Conservation (phyloP, 805 yeast species). For the Cyberlindnera galapagoensis region DNA sequence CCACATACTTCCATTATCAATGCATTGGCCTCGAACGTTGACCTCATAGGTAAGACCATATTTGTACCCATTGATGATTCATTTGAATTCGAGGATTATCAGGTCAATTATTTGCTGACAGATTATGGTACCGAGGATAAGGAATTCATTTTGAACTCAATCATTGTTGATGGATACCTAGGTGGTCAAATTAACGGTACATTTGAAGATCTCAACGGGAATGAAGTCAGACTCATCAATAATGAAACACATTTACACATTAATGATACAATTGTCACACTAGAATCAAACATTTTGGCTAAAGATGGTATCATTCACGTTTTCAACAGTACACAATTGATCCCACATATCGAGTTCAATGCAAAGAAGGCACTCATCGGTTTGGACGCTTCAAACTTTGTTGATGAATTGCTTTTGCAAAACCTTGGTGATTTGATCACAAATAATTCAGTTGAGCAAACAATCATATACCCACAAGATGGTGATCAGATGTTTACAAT, state of each 20-base stretch:
- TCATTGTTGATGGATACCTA: slow-evolving; percentile 33
- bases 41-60: slow-evolving; percentile 32
- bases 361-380: slow-evolving; percentile 56
- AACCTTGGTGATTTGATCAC: slow-evolving; percentile 50
- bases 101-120: slow-evolving; percentile 36
- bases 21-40: slow-evolving; percentile 7
- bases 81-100: slow-evolving; percentile 34
- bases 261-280: slow-evolving; percentile 29
- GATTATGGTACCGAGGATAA: slow-evolving; percentile 27
- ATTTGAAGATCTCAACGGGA: slow-evolving; percentile 23
- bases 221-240: slow-evolving; percentile 19
- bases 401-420: slow-evolving; percentile 62
- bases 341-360: slow-evolving; percentile 33
- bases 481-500: slow-evolving; percentile 21
- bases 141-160: slow-evolving; percentile 23
- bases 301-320: slow-evolving; percentile 45
- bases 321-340: slow-evolving; percentile 29
- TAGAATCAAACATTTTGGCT: slow-evolving; percentile 34
- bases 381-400: slow-evolving; percentile 53
- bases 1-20: slow-evolving; percentile 2
- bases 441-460: slow-evolving; percentile 42
- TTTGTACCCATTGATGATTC: slow-evolving; percentile 40
- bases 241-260: slow-evolving; percentile 31
- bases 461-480: slow-evolving; percentile 48
- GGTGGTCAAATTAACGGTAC: slow-evolving; percentile 34